Percentiles rank a stretch among this genome's conserved stretches.
Evolutionary conservation across 768 basidiomycete species (phyloP).

Genomic region (Boletellus emodensis): DNA sequence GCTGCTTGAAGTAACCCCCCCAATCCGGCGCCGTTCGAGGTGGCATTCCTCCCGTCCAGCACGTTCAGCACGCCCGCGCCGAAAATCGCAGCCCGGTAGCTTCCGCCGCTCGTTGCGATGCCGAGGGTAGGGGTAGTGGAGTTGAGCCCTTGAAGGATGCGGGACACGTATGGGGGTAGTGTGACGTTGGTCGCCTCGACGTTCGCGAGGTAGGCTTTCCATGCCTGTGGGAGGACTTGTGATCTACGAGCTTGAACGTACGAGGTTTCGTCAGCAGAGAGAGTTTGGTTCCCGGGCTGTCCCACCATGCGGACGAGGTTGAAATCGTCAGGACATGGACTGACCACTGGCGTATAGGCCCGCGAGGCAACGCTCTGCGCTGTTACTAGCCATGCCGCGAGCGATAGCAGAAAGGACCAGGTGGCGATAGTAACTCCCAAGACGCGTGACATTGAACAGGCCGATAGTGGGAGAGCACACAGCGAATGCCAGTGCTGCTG

Average conservation of each 20-base stretch:
- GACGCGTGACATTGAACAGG: not conserved
- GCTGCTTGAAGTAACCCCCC: constrained; percentile 53
- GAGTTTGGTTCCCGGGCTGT: constrained; percentile 25
- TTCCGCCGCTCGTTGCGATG: constrained; percentile 55
- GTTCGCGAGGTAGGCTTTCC: constrained; percentile 37
- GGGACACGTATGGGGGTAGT: constrained; percentile 34
- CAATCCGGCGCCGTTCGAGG: constrained; percentile 38
- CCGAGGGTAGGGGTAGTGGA: constrained; percentile 36
- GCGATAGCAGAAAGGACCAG: constrained; percentile 13
- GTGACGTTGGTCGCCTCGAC: constrained; percentile 29
- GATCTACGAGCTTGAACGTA: constrained; percentile 36
- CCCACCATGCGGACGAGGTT: constrained; percentile 30
- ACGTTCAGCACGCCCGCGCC: constrained; percentile 50
- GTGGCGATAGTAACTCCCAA: not conserved
- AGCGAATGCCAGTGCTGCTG: too few species aligned
- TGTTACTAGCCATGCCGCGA: constrained; percentile 5
- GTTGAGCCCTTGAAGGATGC: constrained; percentile 25
- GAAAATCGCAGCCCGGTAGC: constrained; percentile 52
- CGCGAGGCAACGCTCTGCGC: constrained; percentile 26
- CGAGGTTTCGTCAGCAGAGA: constrained; percentile 33
- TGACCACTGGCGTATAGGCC: constrained; percentile 22
- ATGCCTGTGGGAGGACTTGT: constrained; percentile 37
- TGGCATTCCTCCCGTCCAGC: constrained; percentile 46
- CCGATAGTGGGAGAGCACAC: not conserved
- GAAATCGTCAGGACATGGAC: constrained; percentile 21